A percentile compares a stretch with the other conserved stretches of the same genome.
phyloP scores from a whole-genome alignment of 257 asterid species.

The Euphrasia confusa region DNA sequence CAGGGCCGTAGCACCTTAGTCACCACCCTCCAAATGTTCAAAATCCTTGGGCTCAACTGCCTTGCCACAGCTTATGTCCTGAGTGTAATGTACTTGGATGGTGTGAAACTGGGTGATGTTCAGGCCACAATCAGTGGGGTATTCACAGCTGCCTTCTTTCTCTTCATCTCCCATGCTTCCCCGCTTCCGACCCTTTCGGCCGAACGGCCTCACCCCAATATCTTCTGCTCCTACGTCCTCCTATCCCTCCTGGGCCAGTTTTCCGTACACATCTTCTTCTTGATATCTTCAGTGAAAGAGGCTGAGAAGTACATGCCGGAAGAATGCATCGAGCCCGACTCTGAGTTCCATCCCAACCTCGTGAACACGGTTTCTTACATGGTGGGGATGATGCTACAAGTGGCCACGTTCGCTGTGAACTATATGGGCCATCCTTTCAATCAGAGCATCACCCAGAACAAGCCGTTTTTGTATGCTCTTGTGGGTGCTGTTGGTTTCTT shows the following conservation, averaged over 20 bases:
- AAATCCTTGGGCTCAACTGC: conserved; percentile 96
- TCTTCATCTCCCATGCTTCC: conserved; percentile 89
- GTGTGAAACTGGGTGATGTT: conserved; percentile 89
- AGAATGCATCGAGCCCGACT: conserved; percentile 94
- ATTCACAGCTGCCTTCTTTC: conserved; percentile 93
- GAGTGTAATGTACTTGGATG: conserved; percentile 93
- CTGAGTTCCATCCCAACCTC: conserved; percentile 80
- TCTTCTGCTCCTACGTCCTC: conserved; percentile 84
- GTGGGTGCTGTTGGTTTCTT: conserved; percentile 74
- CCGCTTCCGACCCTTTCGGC: conserved; percentile 84
- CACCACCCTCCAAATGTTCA: conserved; percentile 98
- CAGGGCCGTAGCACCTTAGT: conserved; percentile 98
- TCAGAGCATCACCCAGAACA: conserved; percentile 84
- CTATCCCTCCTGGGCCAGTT: conserved; percentile 95
- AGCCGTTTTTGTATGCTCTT: conserved; percentile 64
- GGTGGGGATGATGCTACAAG: conserved; percentile 98
- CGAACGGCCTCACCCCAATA: conserved; percentile 94
- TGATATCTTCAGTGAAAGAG: conserved; percentile 81
- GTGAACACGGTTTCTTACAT: conserved; percentile 96
- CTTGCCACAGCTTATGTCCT: conserved; percentile 95
- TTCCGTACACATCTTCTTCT: conserved; percentile 66
- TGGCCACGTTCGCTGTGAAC: conserved; percentile 97
- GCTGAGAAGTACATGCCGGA: conserved; percentile 96
- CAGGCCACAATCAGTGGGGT: conserved; percentile 98
- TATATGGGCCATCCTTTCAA: conserved; percentile 99